Base-by-base conservation (phyloP, 441 rosid genomes). In the Mallotus japonicus region DNA sequence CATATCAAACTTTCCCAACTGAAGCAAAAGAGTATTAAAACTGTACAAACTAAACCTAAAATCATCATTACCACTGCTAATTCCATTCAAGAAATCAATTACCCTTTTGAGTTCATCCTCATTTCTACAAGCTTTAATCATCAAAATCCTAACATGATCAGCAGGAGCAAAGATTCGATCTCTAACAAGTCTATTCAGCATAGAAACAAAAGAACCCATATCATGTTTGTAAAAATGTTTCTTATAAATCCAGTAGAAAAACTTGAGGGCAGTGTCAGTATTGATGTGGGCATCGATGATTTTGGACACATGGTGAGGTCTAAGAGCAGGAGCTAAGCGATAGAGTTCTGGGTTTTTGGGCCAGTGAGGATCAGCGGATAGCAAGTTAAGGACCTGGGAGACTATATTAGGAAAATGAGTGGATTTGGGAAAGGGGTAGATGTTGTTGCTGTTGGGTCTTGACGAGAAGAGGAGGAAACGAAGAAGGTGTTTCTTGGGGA, bases 1-100 rank as follows among this genome's bases (percentile, higher is more conserved):
- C 93, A 86, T 81, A 40, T 74, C 85, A 75, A 87, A 87, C 82
- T 86, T 89, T 19, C 83, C 83, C 78, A 85, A 60, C 74, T 86
- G 90, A 74, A 82, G 74, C 87, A 89, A 77, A 42, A 89, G 84
- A 22, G 90, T 79, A 79, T 89, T 89, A 69, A 73, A 83, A 76
- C 86, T 79, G 63, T 86, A 82, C 81, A 89, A 75, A 78, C 73
- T 85, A 67, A 85, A 83, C 42, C 72, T 51, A 54, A 87, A 80
- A 42, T 40, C 82, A 69, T 68, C 78, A 44, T 62, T 57, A 72
- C 77, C 78, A 42, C 67, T 50, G 70, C 78, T 58, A 54, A 83
- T 70, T 50, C 67, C 81, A 46, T 80, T 75, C 80, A 86, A 74
- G 75, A 70, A 86, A 58, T 84, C 86, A 10, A 83, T 59, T 61